Base-by-base conservation (phyloP, 106 monocot genomes). In the Dendrobium catenatum region DNA sequence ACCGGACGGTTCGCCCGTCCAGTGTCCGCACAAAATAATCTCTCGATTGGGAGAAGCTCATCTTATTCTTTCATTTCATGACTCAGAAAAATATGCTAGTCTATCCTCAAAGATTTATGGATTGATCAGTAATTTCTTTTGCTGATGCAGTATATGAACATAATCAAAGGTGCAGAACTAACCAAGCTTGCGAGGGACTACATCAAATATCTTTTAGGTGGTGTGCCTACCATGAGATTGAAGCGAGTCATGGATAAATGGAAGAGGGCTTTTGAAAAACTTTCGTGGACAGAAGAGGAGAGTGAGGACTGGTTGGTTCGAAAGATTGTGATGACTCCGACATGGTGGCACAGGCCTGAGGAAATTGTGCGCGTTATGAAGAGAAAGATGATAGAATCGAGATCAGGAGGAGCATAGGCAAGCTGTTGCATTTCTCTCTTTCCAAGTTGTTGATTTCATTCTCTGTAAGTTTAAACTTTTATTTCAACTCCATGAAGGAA, bases 131-230 rank as follows among this genome's bases (percentile, higher is more conserved):
- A 2, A 75, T 20, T 15, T 77, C 43, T 80, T 55, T 78, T 75
- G 59, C 9, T 85, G 33, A 48, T 84, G 77, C 84, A 95, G 98
- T 98, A 98, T 58, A 80, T 93, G 76, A 89, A 91, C 78, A 84
- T 98, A 78, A 92, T 98, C 79, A 75, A 85, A 78, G 98, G 98
- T 4, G 93, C 91, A 70, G 94, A 95, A 66, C 29, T 95, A 42
- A 49, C 55, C 0, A 81, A 81, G 78, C 88, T 98, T 42, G 83
- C 77, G 9, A 88, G 88, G 78, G 95, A 95, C 85, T 99, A 90
- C 75, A 81, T 95, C 55, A 90, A 81, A 42, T 95, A 90, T 84
- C 86, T 84, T 2, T 83, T 95, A 66, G 91, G 91, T 9, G 87
- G 68, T 5, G 89, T 51, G 49, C 26, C 80, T 2, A 99, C 88